Percentiles rank a stretch among this genome's conserved stretches.
These are phyloP conservation scores for Peronospora belbahrii DNA, from an alignment of 352 stramenopile genomes.

Conservation along the genomic window DNA sequence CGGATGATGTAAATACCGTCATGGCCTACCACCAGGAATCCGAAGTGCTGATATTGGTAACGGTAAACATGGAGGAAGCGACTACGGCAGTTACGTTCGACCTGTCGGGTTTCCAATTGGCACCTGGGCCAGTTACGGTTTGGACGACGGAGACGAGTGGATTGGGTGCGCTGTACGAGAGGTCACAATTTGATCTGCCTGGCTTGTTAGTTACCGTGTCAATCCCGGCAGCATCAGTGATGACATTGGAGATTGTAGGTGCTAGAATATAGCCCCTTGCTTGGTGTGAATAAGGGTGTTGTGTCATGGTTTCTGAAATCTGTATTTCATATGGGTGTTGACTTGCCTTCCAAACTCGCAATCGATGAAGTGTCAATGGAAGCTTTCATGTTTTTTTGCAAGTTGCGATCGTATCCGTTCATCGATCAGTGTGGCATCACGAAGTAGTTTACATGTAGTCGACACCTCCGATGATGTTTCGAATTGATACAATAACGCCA, in stretches of 20 bases:
- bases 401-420: too few species aligned
- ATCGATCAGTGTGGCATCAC: too few species aligned
- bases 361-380: too few species aligned
- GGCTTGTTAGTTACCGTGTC: conserved; percentile 24
- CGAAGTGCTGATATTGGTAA: conserved; percentile 35
- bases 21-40: conserved; percentile 29
- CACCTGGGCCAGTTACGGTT: conserved; percentile 19
- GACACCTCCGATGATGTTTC: too few species aligned
- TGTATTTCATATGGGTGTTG: too few species aligned
- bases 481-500: too few species aligned
- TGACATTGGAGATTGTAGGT: conserved; percentile 19
- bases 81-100: conserved; percentile 33
- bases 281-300: not conserved
- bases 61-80: conserved; percentile 30
- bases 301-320: too few species aligned
- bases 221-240: conserved; percentile 30
- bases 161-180: conserved; percentile 22
- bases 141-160: conserved; percentile 50
- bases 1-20: conserved; percentile 34
- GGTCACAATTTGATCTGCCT: conserved; percentile 19
- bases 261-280: not conserved
- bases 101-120: conserved; percentile 25
- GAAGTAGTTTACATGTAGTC: too few species aligned
- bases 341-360: too few species aligned
- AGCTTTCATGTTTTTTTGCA: too few species aligned